These are phyloP conservation scores for Pyrenophora tritici-repentis DNA, from an alignment of 2,329 filamentous ascomycete genomes.

Conservation along the genomic window DNA sequence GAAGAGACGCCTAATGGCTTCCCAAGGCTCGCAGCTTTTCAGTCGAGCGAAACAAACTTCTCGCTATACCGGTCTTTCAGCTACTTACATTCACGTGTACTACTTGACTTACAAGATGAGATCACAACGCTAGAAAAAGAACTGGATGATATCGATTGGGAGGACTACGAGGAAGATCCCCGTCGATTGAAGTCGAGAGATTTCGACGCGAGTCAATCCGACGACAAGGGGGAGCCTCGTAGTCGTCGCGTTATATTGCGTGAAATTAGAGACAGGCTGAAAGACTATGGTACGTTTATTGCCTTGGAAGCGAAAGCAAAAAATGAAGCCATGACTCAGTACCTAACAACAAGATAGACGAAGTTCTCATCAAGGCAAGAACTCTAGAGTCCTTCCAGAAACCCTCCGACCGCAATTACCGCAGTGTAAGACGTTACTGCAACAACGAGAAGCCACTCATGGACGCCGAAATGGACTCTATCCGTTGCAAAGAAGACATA, in stretches of 20 bases:
- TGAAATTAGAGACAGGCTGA: slow-evolving; percentile 40
- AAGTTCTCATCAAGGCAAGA: slow-evolving; percentile 48
- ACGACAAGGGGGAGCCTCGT: slow-evolving; percentile 18
- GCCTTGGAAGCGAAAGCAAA: background rate
- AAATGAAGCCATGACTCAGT: no score
- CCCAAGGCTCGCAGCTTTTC: slow-evolving; percentile 47
- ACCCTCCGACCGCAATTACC: slow-evolving; percentile 49
- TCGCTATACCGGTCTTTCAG: slow-evolving; percentile 48
- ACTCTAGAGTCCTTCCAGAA: slow-evolving; percentile 46
- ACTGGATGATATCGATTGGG: slow-evolving; percentile 43
- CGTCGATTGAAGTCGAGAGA: slow-evolving; percentile 34
- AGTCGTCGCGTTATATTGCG: slow-evolving; percentile 35
- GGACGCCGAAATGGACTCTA: slow-evolving; percentile 43
- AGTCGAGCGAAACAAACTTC: slow-evolving; percentile 49
- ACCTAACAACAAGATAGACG: slow-evolving; percentile 27
- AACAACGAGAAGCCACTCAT: slow-evolving; percentile 44
- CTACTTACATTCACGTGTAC: slow-evolving; percentile 48
- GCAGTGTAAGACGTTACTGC: slow-evolving; percentile 46
- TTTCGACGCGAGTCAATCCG: slow-evolving; percentile 26
- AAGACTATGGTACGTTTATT: slow-evolving; percentile 41
- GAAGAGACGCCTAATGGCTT: slow-evolving; percentile 48
- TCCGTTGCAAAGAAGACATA: slow-evolving; percentile 50
- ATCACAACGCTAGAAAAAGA: slow-evolving; percentile 46
- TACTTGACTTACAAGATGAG: slow-evolving; percentile 48
- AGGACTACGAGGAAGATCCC: slow-evolving; percentile 32